A percentile compares a stretch with the other conserved stretches of the same genome.
Conservation (phyloP, 139 green algal genomes). For the Chlorella sp. region DNA sequence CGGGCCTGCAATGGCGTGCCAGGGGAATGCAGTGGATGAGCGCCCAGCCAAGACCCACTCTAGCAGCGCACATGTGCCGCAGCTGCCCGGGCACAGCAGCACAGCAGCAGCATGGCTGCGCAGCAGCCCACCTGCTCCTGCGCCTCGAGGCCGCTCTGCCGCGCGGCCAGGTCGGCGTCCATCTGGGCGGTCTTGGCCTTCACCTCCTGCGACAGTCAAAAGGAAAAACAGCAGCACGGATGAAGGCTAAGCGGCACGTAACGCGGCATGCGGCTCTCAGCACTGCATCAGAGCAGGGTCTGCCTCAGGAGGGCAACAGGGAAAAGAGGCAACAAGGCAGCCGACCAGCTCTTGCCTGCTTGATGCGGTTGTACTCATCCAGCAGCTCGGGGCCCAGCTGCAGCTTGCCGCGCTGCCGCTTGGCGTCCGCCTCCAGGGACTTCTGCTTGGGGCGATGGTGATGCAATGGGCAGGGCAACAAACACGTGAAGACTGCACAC, state of each 20-base stretch:
- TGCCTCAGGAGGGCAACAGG: background rate
- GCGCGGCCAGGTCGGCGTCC: conserved; percentile 23
- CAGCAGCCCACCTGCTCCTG: conserved; percentile 30
- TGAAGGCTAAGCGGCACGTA: too few relatives aligned
- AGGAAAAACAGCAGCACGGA: background rate
- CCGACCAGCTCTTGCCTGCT: conserved; percentile 33
- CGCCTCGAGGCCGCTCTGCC: conserved; percentile 58
- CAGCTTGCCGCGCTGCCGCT: conserved; percentile 25
- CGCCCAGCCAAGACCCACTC: too few relatives aligned
- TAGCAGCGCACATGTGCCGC: too few relatives aligned
- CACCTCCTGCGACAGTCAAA: background rate
- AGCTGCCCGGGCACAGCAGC: too few relatives aligned
- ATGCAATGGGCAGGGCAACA: too few relatives aligned
- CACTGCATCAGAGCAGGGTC: too few relatives aligned
- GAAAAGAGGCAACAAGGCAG: background rate
- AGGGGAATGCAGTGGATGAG: background rate
- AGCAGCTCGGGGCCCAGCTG: conserved; percentile 36
- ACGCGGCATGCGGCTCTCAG: too few relatives aligned
- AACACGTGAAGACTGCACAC: background rate
- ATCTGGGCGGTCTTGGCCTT: conserved; percentile 24
- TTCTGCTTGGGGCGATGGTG: conserved; percentile 29
- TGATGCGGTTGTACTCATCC: conserved; percentile 61
- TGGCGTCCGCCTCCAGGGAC: conserved; percentile 37
- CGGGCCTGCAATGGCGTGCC: background rate
- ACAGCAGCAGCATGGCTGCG: too few relatives aligned